These are phyloP conservation scores for Camelina neglecta DNA, from an alignment of 345 rosid species.

Conservation along the genomic window DNA sequence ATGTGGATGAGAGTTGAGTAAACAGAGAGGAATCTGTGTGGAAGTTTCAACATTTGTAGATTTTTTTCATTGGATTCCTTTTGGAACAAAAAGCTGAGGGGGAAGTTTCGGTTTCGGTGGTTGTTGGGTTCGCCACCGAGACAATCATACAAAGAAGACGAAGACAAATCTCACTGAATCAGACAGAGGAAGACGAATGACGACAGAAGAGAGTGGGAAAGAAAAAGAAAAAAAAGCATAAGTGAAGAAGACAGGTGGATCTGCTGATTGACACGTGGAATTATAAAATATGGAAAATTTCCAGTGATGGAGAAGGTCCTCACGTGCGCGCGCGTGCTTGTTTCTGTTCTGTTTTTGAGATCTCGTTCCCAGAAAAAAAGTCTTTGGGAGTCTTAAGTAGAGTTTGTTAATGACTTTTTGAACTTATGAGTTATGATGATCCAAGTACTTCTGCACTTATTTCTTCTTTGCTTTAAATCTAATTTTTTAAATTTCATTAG, in stretches of 20 bases:
- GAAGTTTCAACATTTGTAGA: slow-evolving; percentile 50
- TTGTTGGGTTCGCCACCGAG: slow-evolving; percentile 43
- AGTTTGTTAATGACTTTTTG: slow-evolving; percentile 1
- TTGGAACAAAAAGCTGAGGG: slow-evolving; percentile 38
- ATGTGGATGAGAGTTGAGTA: slow-evolving; percentile 36
- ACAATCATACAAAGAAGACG: slow-evolving; percentile 32
- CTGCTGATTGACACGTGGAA: slow-evolving; percentile 58
- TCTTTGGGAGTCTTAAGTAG: neutral
- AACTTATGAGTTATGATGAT: neutral
- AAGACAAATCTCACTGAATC: slow-evolving; percentile 36
- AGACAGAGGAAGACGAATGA: slow-evolving; percentile 39
- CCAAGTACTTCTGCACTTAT: neutral
- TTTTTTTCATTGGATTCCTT: slow-evolving; percentile 40
- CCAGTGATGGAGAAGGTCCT: slow-evolving; percentile 31
- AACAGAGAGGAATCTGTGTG: slow-evolving; percentile 34
- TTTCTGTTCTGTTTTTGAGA: slow-evolving; percentile 10
- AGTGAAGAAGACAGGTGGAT: slow-evolving; percentile 67
- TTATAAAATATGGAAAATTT: slow-evolving; percentile 30
- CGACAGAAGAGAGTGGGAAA: slow-evolving; percentile 39
- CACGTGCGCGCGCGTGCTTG: slow-evolving; percentile 45
- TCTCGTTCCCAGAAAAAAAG: slow-evolving; percentile 9
- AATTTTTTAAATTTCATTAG: neutral
- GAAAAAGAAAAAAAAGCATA: slow-evolving; percentile 44
- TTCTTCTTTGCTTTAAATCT: neutral
- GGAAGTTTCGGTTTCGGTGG: neutral